phyloP scores from a whole-genome alignment of 2,329 filamentous ascomycete species.

The Verticillium tricorpus region DNA sequence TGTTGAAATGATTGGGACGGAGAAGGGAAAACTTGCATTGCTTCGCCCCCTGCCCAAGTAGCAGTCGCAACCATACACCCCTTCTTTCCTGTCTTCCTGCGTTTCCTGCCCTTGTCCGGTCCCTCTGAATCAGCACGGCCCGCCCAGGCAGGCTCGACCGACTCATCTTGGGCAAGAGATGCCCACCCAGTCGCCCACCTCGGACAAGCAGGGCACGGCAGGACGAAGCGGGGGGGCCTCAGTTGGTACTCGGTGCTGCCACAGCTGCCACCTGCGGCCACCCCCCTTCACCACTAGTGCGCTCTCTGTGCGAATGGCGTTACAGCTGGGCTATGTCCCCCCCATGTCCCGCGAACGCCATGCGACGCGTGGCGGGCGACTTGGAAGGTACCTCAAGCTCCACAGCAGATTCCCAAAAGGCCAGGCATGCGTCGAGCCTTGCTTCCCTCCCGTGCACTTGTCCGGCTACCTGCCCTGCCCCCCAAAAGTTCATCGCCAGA shows the following conservation, averaged over 20 bases:
- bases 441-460: not conserved
- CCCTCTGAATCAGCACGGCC: not conserved
- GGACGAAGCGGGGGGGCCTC: not conserved
- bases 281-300: not conserved
- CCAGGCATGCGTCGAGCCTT: too few relatives aligned
- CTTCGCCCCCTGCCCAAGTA: not conserved
- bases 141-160: not conserved
- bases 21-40: not conserved
- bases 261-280: not conserved
- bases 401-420: not conserved
- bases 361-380: not conserved
- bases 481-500: not conserved
- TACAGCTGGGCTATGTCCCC: not conserved
- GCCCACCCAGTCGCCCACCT: not conserved
- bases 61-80: not conserved
- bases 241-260: not conserved
- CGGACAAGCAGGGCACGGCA: not conserved
- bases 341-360: not conserved
- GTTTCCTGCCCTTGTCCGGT: not conserved
- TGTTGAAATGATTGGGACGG: not conserved
- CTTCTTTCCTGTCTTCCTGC: not conserved
- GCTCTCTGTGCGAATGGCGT: not conserved
- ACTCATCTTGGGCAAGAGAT: not conserved
- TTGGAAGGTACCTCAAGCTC: not conserved
- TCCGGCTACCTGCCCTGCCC: not conserved